A percentile compares a stretch with the other conserved stretches of the same genome.
These are phyloP conservation scores for Neoboletus subvelutipes DNA, from an alignment of 768 basidiomycete genomes.

Conservation along the genomic window DNA sequence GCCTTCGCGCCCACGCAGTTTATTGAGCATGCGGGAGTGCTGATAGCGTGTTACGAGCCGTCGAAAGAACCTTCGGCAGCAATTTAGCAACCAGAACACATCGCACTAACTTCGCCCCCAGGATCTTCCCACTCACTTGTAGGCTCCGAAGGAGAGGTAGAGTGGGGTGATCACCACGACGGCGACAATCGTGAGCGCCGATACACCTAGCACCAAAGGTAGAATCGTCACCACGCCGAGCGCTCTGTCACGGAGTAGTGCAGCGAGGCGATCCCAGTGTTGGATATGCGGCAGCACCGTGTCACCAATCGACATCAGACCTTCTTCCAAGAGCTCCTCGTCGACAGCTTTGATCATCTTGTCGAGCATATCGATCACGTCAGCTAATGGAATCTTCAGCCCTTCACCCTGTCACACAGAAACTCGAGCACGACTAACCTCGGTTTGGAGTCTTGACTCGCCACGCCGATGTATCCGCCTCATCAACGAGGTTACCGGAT, in stretches of 20 bases:
- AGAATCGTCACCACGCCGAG: constrained; percentile 1
- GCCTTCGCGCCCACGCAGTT: neutral
- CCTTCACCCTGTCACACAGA: neutral
- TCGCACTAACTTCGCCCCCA: neutral
- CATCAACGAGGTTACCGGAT: neutral
- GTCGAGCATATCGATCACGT: no score
- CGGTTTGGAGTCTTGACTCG: neutral
- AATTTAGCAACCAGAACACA: neutral
- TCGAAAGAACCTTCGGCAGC: neutral
- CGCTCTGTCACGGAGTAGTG: neutral
- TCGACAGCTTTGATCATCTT: no score
- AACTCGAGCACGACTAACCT: neutral
- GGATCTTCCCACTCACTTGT: neutral
- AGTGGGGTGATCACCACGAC: neutral
- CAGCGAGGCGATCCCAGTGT: no score
- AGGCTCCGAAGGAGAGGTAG: neutral
- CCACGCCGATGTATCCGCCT: neutral
- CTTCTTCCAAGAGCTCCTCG: no score
- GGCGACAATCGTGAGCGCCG: neutral
- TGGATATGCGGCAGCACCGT: no score
- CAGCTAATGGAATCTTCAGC: neutral
- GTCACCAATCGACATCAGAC: no score
- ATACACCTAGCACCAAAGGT: constrained; percentile 2
- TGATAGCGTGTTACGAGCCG: neutral
- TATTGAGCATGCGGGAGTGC: neutral